Evolutionary conservation across 208 protist species (phyloP), one percentile per base, ranked within the genome.

Genomic region (Acanthamoeba lenticulata): DNA sequence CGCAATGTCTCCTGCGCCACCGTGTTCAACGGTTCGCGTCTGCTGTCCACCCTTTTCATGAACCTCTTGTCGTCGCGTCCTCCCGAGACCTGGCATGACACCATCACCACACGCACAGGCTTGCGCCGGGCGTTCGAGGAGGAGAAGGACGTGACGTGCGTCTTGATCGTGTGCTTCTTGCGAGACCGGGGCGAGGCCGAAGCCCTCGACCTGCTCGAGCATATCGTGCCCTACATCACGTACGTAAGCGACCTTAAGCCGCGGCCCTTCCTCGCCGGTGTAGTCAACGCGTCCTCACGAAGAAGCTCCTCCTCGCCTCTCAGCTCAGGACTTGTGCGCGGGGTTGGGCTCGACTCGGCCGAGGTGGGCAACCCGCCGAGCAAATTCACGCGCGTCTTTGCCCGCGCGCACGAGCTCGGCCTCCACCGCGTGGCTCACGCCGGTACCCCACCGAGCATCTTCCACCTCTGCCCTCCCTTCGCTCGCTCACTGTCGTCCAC

Each of bases 81-180:
- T 65, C 24, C n/a, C 24, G 15, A 34, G 57, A 67, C 57, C 24
- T 5, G n/a, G n/a, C n/a, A n/a, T n/a, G n/a, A n/a, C n/a, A n/a
- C n/a, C n/a, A n/a, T n/a, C n/a, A n/a, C n/a, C n/a, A n/a, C n/a
- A n/a, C n/a, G 57, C 7, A 36, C 24, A 72, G 62, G 72, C 36
- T 49, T 83, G 0, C 34, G 40, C 17, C 72, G 72, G 6, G 72
- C 72, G 21, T 34, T 83, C 38, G 72, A 83, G 6, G 34, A 72
- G 62, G 38, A 83, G 38, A 49, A 83, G 72, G 42, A 83, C 24
- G 38, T 83, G 21, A 52, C 72, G 27, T 42, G 38, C 34, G 44
- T 83, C 72, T 38, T 83, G 38, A 83, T 83, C 72, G 42, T 49
- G 40, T 83, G 72, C 72, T 83, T 83, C 72, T 19, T 83, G 9